Conservation (phyloP, 306 rosid genomes). For the Arachis stenosperma region DNA sequence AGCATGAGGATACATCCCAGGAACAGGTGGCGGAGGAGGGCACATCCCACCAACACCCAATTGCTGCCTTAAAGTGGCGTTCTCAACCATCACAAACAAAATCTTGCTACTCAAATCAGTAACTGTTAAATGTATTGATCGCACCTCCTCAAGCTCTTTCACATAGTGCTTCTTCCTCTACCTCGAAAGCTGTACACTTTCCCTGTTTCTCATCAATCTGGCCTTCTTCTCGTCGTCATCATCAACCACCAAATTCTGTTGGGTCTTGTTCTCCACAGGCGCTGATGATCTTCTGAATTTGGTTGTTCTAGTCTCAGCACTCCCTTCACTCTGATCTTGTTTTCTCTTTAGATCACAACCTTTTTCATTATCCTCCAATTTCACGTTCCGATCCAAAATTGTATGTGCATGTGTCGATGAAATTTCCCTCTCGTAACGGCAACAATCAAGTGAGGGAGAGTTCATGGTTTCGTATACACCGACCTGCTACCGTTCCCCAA, state of each 20-base stretch:
- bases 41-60: conserved; percentile 66
- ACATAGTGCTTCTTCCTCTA: conserved; percentile 97
- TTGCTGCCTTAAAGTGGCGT: conserved; percentile 84
- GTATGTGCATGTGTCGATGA: conserved; percentile 49
- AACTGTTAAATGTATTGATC: conserved; percentile 79
- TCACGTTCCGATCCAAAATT: conserved; percentile 48
- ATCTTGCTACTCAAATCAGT: conserved; percentile 76
- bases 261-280: conserved; percentile 34
- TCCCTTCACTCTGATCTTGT: conserved; percentile 57
- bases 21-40: conserved; percentile 60
- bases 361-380: conserved; percentile 56
- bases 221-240: conserved; percentile 77
- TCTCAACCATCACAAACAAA: conserved; percentile 78
- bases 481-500: conserved; percentile 60
- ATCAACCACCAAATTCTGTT: conserved; percentile 30
- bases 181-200: conserved; percentile 97
- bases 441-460: conserved; percentile 53
- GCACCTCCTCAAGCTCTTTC: conserved; percentile 93
- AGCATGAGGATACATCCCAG: conserved; percentile 76
- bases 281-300: conserved; percentile 59
- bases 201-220: conserved; percentile 88
- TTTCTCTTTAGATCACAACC: conserved; percentile 74
- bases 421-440: conserved; percentile 45
- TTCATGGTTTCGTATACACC: conserved; percentile 53
- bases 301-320: conserved; percentile 54